These are phyloP conservation scores for Elymus sibiricus DNA, from an alignment of 176 grass and related monocot genomes.

Conservation along the genomic window DNA sequence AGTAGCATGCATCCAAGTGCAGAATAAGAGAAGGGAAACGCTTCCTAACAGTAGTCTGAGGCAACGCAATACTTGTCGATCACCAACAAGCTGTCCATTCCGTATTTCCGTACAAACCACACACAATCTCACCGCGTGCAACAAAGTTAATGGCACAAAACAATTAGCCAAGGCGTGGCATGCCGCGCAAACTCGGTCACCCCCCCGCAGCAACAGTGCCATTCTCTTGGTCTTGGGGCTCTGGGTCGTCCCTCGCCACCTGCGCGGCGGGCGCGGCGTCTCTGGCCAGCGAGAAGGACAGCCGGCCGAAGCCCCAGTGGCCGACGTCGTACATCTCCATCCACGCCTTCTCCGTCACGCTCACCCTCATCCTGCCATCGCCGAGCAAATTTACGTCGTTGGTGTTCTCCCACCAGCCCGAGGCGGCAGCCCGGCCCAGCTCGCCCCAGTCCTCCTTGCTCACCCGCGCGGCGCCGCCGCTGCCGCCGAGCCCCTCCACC, in stretches of 20 bases:
- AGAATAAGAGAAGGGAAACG: too few species aligned
- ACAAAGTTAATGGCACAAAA: background rate
- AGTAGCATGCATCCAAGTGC: too few species aligned
- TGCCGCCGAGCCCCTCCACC: background rate
- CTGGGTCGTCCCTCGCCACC: background rate
- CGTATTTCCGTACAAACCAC: background rate
- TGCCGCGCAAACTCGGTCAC: constrained; percentile 4
- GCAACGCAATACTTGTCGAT: too few species aligned
- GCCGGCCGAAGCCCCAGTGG: constrained; percentile 80
- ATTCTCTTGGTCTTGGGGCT: background rate
- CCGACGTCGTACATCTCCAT: constrained; percentile 77
- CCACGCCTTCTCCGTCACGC: constrained; percentile 50
- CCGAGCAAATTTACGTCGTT: background rate
- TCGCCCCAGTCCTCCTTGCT: constrained; percentile 31
- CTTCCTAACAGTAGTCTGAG: too few species aligned
- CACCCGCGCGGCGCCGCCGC: background rate
- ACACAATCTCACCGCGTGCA: background rate
- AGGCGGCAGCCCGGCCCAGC: background rate
- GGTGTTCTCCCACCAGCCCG: background rate
- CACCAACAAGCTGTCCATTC: background rate
- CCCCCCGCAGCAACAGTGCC: background rate
- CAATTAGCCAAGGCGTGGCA: background rate
- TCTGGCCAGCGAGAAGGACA: constrained; percentile 55
- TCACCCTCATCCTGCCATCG: constrained; percentile 37
- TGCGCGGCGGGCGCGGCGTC: background rate